Base-by-base conservation (phyloP, 2,329 filamentous ascomycete species). In the Scedosporium boydii region DNA sequence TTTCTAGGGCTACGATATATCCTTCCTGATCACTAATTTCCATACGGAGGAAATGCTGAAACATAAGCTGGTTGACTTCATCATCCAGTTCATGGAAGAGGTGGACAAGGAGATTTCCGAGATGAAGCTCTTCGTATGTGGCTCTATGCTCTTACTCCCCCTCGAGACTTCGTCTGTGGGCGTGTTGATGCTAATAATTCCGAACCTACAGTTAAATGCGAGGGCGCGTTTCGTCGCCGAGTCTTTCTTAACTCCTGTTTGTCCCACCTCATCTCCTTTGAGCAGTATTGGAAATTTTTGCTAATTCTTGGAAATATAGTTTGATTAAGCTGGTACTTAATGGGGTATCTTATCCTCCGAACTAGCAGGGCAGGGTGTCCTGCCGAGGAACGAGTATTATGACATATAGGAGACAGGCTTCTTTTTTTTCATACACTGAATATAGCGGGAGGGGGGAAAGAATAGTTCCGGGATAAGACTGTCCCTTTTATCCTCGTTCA, bases 101-200 rank as follows among this genome's bases (percentile, higher is more conserved):
- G 96, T 99, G 4, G 96, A 99, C 76, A 99, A 99, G 82, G 95
- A 99, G 77, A 99, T 99, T 64, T 98, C 95, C 3, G 96, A 99
- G 79, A 98, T 99, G 95, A 99, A 99, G 84, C 88, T 99, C 70
- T 99, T 99, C 77, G 93, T 97, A 84, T 69, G 91, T 81, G 18
- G 21, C 38, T 41, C 14, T 14, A 16, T 12, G 18, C 38, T 29
- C 55, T 18, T 62, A 14, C 23, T 27, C 51, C 14, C 60, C 56
- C 12, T 58, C n/a, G 56, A n/a, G 56, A 23, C 29, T 10, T 14
- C 14, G 18, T 23, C 56, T 23, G 34, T 42, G 34, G 16, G 10
- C 2, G 21, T 10, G 38, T 38, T n/a, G 27, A 29, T 23, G 34
- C 66, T 70, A 56, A 73, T 63, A 64, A 38, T 61, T 42, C 10